A percentile compares a stretch with the other conserved stretches of the same genome.
These are phyloP conservation scores for Globisporangium yorkense DNA, from an alignment of 352 stramenopile species.

Conservation along the genomic window DNA sequence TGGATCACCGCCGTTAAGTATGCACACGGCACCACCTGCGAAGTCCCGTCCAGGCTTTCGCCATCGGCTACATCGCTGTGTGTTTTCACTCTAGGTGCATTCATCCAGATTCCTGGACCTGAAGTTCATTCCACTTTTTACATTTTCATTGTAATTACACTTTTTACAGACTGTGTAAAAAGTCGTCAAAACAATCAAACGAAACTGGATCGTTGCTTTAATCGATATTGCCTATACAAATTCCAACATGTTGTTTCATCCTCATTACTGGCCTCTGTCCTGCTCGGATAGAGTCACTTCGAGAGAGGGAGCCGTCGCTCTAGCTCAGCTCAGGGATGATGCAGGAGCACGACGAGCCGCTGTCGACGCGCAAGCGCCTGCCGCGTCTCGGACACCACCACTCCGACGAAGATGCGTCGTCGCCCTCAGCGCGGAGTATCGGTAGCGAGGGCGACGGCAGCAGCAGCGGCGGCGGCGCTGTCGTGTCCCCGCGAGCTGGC, in stretches of 20 bases:
- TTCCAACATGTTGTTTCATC: no score
- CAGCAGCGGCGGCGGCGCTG: neutral
- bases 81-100: no score
- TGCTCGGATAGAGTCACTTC: neutral
- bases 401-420: neutral
- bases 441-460: neutral
- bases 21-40: no score
- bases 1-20: no score
- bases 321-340: conserved; percentile 12
- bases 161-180: no score
- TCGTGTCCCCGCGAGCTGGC: neutral
- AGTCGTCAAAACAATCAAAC: no score
- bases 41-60: no score
- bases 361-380: conserved; percentile 18
- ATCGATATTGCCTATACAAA: neutral
- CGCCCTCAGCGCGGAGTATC: neutral
- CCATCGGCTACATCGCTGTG: no score
- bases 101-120: no score
- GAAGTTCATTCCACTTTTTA: no score
- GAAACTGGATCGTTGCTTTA: neutral
- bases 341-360: conserved; percentile 17
- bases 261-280: no score
- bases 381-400: conserved; percentile 12
- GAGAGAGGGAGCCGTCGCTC: neutral
- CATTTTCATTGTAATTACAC: no score